Conservation (phyloP, 352 stramenopile genomes). For the Pythium aphanidermatum region DNA sequence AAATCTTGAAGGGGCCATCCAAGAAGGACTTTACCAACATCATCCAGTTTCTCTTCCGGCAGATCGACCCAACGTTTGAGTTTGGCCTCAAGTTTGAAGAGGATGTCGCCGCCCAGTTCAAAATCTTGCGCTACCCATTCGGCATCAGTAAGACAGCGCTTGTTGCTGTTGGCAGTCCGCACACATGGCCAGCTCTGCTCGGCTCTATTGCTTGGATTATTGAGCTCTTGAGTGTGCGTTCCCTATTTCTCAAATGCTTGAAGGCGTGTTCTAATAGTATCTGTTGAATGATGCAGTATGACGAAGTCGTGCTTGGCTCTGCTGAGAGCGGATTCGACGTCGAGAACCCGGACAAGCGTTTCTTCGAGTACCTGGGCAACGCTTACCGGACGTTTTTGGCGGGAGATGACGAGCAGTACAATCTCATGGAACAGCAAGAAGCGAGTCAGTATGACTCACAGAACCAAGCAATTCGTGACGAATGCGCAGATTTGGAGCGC, state of each 20-base stretch:
- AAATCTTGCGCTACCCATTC: slow-evolving; percentile 92
- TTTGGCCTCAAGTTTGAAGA: slow-evolving; percentile 76
- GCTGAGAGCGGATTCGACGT: slow-evolving; percentile 55
- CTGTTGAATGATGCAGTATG: slow-evolving; percentile 52
- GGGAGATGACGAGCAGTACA: slow-evolving; percentile 90
- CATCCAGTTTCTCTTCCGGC: slow-evolving; percentile 94
- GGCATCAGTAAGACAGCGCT: slow-evolving; percentile 95
- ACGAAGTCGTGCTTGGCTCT: slow-evolving; percentile 61
- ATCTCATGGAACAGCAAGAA: slow-evolving; percentile 80
- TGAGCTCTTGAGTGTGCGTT: slow-evolving; percentile 87
- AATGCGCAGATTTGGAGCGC: slow-evolving; percentile 41
- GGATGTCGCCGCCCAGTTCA: slow-evolving; percentile 63
- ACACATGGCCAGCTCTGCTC: slow-evolving; percentile 96
- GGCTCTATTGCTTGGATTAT: slow-evolving; percentile 96
- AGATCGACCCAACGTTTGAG: slow-evolving; percentile 90
- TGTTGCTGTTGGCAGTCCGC: slow-evolving; percentile 89
- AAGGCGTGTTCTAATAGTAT: slow-evolving; percentile 7
- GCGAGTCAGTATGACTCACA: slow-evolving; percentile 40
- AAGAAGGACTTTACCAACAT: slow-evolving; percentile 98
- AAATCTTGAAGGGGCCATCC: slow-evolving; percentile 90
- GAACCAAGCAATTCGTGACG: slow-evolving; percentile 47
- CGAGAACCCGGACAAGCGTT: slow-evolving; percentile 84
- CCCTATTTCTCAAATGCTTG: no score
- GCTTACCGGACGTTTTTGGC: slow-evolving; percentile 93
- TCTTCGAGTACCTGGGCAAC: slow-evolving; percentile 93